Conservation (phyloP, 176 grass and related monocot species). For the Bonia amplexicaulis region DNA sequence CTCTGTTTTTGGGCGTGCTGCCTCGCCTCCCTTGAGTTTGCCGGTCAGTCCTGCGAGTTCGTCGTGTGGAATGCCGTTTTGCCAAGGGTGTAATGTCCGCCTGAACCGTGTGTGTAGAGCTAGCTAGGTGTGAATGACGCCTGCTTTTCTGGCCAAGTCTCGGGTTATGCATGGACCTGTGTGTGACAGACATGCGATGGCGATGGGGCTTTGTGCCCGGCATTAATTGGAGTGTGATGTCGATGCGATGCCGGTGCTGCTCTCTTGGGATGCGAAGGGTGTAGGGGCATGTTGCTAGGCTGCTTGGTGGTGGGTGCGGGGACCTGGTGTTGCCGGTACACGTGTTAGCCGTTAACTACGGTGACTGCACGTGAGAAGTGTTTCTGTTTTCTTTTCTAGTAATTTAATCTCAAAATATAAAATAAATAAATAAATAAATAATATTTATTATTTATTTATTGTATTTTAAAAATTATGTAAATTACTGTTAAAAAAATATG, state of each 20-base stretch:
- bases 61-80: constrained; percentile 19
- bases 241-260: background rate
- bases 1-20: background rate
- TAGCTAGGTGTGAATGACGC: background rate
- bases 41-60: background rate
- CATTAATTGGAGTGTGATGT: constrained; percentile 12
- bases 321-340: background rate
- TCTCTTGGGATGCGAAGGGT: background rate
- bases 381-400: no score
- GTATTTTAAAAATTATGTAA: no score
- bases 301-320: background rate
- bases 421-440: no score
- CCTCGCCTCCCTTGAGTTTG: background rate
- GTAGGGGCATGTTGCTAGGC: background rate
- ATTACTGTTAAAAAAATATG: no score
- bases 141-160: constrained; percentile 2
- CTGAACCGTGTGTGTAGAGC: background rate
- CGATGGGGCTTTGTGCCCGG: background rate
- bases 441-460: no score
- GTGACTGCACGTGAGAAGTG: background rate
- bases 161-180: background rate
- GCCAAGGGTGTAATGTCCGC: background rate
- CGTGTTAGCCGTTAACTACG: background rate
- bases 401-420: no score
- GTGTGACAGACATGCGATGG: background rate